These are phyloP conservation scores for Chloris gayana DNA, from an alignment of 176 grass and related monocot genomes.

Conservation along the genomic window DNA sequence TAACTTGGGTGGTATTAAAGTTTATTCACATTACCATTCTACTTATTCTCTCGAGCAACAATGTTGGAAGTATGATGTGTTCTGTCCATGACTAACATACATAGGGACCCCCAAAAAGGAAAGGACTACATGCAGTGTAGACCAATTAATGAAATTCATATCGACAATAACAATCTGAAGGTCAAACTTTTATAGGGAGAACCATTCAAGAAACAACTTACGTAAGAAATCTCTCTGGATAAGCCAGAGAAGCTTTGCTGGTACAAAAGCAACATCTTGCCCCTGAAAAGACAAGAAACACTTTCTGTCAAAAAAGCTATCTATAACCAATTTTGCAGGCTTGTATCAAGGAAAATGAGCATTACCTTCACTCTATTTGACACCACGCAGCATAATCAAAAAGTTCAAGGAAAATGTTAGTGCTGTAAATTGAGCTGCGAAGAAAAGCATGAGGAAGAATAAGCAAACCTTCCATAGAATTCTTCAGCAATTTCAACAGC, in stretches of 20 bases:
- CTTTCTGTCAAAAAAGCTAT: background rate
- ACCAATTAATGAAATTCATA: background rate
- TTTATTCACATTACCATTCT: too few species aligned
- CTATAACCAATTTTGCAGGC: background rate
- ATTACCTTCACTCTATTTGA: conserved; percentile 91
- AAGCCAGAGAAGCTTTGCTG: conserved; percentile 98
- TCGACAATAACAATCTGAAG: background rate
- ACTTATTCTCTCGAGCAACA: too few species aligned
- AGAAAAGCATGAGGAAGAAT: background rate
- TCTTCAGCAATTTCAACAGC: conserved; percentile 98
- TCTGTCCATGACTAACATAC: background rate
- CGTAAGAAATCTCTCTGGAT: conserved; percentile 98
- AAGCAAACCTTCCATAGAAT: conserved; percentile 94
- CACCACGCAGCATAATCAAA: conserved; percentile 30
- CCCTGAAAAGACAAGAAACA: conserved; percentile 62
- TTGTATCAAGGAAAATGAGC: conserved; percentile 3
- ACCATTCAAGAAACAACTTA: conserved; percentile 55
- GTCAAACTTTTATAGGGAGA: conserved; percentile 1
- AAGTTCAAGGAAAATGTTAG: conserved; percentile 34
- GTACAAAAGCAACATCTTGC: conserved; percentile 93
- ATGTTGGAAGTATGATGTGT: too few species aligned
- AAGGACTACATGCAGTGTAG: background rate
- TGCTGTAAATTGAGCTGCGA: conserved; percentile 16
- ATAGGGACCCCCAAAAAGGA: conserved; percentile 12
- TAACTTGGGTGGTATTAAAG: conserved; percentile 11